Percentiles rank a stretch among this genome's conserved stretches.
Conservation (phyloP, 495 filamentous ascomycete genomes). For the Penicillium verhagenii region DNA sequence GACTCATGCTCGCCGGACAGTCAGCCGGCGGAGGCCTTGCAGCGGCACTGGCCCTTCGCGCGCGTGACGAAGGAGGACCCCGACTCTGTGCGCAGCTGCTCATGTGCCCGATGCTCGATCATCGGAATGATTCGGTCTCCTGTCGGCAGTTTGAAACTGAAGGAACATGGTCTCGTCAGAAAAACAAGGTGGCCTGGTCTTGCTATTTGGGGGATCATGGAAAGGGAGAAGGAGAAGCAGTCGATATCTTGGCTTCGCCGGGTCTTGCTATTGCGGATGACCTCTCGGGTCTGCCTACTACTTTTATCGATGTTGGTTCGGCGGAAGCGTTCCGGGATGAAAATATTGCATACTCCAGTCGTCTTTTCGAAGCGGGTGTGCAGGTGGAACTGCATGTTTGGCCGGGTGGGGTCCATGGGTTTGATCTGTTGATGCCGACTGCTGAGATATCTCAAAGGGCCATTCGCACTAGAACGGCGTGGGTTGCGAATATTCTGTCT, state of each 20-base stretch:
- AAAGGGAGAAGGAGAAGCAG: background rate
- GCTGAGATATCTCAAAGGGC: no score
- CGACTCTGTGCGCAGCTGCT: background rate
- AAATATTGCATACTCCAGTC: background rate
- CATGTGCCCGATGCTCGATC: background rate
- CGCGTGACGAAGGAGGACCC: background rate
- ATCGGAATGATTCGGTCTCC: background rate
- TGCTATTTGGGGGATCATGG: background rate
- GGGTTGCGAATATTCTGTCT: no score
- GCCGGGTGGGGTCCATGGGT: background rate
- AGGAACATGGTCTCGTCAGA: background rate
- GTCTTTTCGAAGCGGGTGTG: background rate
- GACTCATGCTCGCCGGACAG: background rate
- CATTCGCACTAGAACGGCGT: no score
- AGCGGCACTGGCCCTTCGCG: background rate
- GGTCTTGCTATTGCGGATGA: background rate
- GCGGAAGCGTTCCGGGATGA: background rate
- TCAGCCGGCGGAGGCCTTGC: background rate
- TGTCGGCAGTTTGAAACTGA: background rate
- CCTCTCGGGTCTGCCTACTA: background rate
- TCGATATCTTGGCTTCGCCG: background rate
- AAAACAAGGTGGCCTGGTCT: background rate
- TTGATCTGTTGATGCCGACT: no score
- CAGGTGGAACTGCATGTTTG: background rate
- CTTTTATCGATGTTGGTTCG: background rate